Percentiles rank a stretch among this genome's conserved stretches.
These are phyloP conservation scores for Conoideocrella luteorostrata DNA, from an alignment of 2,329 filamentous ascomycete species.

Conservation along the genomic window DNA sequence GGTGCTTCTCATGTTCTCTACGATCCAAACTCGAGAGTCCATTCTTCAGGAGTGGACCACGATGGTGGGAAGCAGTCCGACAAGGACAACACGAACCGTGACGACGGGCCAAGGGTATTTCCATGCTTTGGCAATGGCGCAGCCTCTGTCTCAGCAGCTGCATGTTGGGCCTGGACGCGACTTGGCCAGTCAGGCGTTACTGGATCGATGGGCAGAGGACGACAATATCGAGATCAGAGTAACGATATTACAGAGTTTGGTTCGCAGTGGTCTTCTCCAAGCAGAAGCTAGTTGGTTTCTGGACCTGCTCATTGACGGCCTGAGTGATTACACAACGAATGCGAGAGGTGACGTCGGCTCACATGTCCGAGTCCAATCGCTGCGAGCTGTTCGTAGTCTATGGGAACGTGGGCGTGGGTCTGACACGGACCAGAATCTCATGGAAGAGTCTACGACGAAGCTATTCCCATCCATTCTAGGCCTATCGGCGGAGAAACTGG, in stretches of 20 bases:
- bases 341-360: slow-evolving; percentile 87
- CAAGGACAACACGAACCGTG: slow-evolving; percentile 24
- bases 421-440: slow-evolving; percentile 17
- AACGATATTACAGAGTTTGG: slow-evolving; percentile 49
- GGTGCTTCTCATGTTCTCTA: slow-evolving; percentile 40
- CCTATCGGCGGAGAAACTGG: slow-evolving; percentile 81
- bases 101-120: slow-evolving; percentile 45
- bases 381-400: slow-evolving; percentile 66
- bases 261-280: slow-evolving; percentile 38
- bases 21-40: slow-evolving; percentile 25
- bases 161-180: slow-evolving; percentile 14
- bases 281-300: slow-evolving; percentile 36
- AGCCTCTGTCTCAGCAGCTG: slow-evolving; percentile 29
- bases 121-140: slow-evolving; percentile 44
- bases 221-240: slow-evolving; percentile 45
- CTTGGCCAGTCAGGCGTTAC: slow-evolving; percentile 38
- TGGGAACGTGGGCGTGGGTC: slow-evolving; percentile 32
- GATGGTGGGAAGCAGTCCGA: slow-evolving; percentile 31
- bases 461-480: slow-evolving; percentile 52
- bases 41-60: slow-evolving; percentile 42
- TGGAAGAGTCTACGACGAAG: slow-evolving; percentile 24
- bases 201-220: slow-evolving; percentile 47
- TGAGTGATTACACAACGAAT: slow-evolving; percentile 89
- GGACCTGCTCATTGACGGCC: slow-evolving; percentile 44
- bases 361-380: slow-evolving; percentile 71